phyloP scores from a whole-genome alignment of 768 basidiomycete genomes.

The Amanita rimosa region DNA sequence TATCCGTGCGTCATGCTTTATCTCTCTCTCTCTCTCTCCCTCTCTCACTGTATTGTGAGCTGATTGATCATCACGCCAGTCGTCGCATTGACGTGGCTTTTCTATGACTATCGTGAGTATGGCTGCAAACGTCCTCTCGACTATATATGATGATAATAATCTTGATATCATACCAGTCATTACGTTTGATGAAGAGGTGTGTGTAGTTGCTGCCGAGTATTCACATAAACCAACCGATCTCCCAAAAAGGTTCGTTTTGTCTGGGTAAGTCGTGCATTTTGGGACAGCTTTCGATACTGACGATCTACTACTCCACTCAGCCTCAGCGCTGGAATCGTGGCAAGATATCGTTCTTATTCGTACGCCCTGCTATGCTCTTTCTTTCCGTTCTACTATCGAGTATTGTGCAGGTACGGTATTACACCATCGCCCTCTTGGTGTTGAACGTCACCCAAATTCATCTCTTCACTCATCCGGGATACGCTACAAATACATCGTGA shows the following conservation, averaged over 20 bases:
- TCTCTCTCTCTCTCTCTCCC: not conserved
- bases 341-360: not conserved
- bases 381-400: too few relatives aligned
- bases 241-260: not conserved
- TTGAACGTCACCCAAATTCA: not conserved
- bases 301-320: not conserved
- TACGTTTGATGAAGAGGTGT: not conserved
- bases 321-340: not conserved
- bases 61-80: not conserved
- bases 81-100: not conserved
- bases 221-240: not conserved
- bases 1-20: not conserved
- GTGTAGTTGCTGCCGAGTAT: not conserved
- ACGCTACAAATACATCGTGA: conserved; percentile 24
- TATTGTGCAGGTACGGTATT: not conserved
- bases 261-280: not conserved
- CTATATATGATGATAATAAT: not conserved
- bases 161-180: not conserved
- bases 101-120: conserved; percentile 3
- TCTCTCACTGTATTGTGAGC: not conserved
- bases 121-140: not conserved
- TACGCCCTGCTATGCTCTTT: not conserved
- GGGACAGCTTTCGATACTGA: not conserved
- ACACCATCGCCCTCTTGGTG: not conserved
- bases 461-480: conserved; percentile 18